Percentiles rank a stretch among this genome's conserved stretches.
Conservation (phyloP, 1,284 basidiomycete genomes). For the Cystobasidium sp. region DNA sequence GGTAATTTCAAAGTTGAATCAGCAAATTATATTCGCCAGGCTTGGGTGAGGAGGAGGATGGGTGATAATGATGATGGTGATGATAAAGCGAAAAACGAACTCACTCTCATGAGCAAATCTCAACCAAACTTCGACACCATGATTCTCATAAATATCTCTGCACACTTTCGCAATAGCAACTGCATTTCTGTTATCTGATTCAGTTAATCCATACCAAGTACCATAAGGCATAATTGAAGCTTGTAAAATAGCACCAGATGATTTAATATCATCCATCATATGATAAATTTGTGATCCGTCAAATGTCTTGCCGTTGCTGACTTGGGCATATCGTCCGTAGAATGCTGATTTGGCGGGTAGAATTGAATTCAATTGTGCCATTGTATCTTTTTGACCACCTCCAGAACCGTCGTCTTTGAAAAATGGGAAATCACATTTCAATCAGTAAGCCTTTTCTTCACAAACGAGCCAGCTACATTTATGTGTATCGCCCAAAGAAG, state of each 20-base stretch:
- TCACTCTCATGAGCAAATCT: constrained; percentile 53
- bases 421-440: neutral
- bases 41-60: neutral
- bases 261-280: constrained; percentile 43
- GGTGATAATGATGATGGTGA: neutral
- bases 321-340: constrained; percentile 44
- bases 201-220: constrained; percentile 51
- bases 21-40: too few relatives aligned
- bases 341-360: constrained; percentile 41
- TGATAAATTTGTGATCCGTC: constrained; percentile 39
- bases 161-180: constrained; percentile 55
- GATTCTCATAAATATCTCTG: constrained; percentile 55
- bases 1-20: too few relatives aligned
- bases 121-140: constrained; percentile 57
- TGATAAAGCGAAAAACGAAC: neutral
- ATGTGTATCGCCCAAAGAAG: neutral
- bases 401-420: constrained; percentile 39
- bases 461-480: neutral
- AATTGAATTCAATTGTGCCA: constrained; percentile 25
- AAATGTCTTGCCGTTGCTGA: constrained; percentile 38
- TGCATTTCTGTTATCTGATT: constrained; percentile 53
- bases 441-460: neutral
- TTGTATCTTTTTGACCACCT: constrained; percentile 21
- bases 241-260: constrained; percentile 44
- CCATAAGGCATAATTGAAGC: constrained; percentile 45